A percentile compares a stretch with the other conserved stretches of the same genome.
Conservation (phyloP, 169 alveolate genomes). For the Plasmodium adleri region DNA sequence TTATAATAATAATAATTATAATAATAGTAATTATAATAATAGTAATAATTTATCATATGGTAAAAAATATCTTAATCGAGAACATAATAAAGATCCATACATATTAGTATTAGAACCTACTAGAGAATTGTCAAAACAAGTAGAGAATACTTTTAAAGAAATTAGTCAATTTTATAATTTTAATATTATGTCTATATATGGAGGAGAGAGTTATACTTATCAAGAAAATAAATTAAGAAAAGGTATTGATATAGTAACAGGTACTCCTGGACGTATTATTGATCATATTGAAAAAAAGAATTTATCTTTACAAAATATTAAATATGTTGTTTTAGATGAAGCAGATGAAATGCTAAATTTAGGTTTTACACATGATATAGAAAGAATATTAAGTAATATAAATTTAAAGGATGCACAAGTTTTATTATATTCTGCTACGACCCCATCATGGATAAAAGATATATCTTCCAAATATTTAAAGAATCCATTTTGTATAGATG, state of each 20-base stretch:
- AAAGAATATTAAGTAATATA: constrained; percentile 88
- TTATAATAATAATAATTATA: constrained; percentile 89
- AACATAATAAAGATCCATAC: constrained; percentile 77
- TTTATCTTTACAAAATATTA: constrained; percentile 89
- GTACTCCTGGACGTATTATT: constrained; percentile 98
- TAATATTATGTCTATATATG: constrained; percentile 87
- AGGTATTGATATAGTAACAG: constrained; percentile 94
- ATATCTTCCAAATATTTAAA: constrained; percentile 84
- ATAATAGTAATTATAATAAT: constrained; percentile 87
- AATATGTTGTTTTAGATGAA: constrained; percentile 95
- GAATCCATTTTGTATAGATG: constrained; percentile 79
- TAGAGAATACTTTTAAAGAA: constrained; percentile 80
- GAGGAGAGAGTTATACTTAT: constrained; percentile 92
- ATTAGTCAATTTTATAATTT: constrained; percentile 82
- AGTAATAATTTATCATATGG: constrained; percentile 88
- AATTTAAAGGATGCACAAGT: constrained; percentile 78
- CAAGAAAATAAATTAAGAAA: constrained; percentile 93
- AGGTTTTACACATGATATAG: constrained; percentile 97
- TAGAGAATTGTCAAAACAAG: constrained; percentile 91
- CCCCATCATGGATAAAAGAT: constrained; percentile 87
- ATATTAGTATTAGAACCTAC: constrained; percentile 91
- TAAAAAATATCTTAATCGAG: constrained; percentile 81
- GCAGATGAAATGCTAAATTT: constrained; percentile 98
- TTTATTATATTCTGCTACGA: constrained; percentile 88
- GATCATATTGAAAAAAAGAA: constrained; percentile 94